Conservation (phyloP, 2,329 filamentous ascomycete genomes). For the Colletotrichum sublineola region DNA sequence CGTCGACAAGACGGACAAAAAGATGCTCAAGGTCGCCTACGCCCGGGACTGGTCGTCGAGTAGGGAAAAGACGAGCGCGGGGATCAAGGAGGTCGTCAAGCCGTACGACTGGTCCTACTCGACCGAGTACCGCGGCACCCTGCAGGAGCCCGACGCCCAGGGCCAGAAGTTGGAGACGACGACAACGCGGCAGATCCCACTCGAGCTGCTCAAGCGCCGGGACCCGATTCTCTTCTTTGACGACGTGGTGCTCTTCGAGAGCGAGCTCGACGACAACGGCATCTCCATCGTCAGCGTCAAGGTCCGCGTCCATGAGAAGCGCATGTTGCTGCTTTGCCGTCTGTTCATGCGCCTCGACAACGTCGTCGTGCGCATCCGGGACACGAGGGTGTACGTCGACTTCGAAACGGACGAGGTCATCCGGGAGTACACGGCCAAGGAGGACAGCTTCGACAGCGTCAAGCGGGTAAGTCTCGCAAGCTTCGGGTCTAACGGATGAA, state of each 20-base stretch:
- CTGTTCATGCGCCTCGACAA: conserved; percentile 95
- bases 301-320: conserved; percentile 89
- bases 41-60: conserved; percentile 84
- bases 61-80: conserved; percentile 81
- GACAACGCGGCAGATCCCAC: conserved; percentile 72
- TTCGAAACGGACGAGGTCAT: conserved; percentile 84
- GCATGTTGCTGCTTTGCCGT: conserved; percentile 85
- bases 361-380: conserved; percentile 87
- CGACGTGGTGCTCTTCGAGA: conserved; percentile 95
- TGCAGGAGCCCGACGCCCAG: conserved; percentile 50
- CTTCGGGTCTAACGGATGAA: not conserved
- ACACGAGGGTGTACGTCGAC: conserved; percentile 93
- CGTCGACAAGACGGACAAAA: conserved; percentile 92
- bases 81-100: conserved; percentile 93
- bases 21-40: conserved; percentile 94
- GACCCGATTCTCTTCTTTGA: conserved; percentile 98
- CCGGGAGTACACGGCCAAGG: conserved; percentile 90
- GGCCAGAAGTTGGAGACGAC: not conserved
- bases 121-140: conserved; percentile 85
- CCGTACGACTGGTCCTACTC: conserved; percentile 99
- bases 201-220: conserved; percentile 86
- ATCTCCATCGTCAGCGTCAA: conserved; percentile 93
- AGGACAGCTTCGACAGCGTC: conserved; percentile 83
- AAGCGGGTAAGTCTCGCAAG: conserved; percentile 68
- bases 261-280: conserved; percentile 97